Evolutionary conservation across 768 basidiomycete species (phyloP), one percentile per base, ranked within the genome.

Genomic region (Sporobolomyces roseus): DNA sequence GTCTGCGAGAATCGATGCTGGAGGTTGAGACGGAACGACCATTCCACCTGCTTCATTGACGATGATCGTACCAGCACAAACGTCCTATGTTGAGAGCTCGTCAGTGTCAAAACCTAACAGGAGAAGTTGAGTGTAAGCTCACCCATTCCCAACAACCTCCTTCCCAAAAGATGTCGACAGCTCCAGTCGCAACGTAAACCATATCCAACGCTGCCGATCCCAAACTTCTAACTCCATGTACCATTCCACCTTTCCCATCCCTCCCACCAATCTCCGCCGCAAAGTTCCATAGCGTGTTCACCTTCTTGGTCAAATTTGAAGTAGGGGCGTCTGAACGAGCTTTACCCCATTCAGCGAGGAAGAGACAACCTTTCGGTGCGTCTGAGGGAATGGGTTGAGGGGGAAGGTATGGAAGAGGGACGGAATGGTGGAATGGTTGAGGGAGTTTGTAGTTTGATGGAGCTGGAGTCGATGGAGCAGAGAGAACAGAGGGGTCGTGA

Each of bases 291-390:
- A 75, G 54, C 13, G 58, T 62, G 45, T 61, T 58, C 8, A 70
- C 72, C 41, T 74, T 75, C 35, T 66, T 66, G 8, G 65, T 61
- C 21, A 75, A 49, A 59, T 66, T 74, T 13, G 61, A 56, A 19
- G 52, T 68, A 1, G 70, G 70, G 21, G 51, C 25, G 35, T 68
- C 68, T 16, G 63, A 49, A n/a, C 74, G 61, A 46, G 70, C 73
- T 36, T 75, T 75, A 46, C 74, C 74, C 74, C 74, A 75, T 50
- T 75, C 74, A 23, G 74, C 67, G 10, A 61, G 30, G 66, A 74
- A 75, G 2, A 75, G 63, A 48, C 74, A 72, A 10, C 72, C 72
- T 41, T 74, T 70, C 0, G 74, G 74, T 5, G 74, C 74, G 27
- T 70, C 67, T 25, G 41, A 25, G 2, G 72, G 72, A 23, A 75